phyloP scores from a whole-genome alignment of 768 basidiomycete species.

The Termitomyces sp. region DNA sequence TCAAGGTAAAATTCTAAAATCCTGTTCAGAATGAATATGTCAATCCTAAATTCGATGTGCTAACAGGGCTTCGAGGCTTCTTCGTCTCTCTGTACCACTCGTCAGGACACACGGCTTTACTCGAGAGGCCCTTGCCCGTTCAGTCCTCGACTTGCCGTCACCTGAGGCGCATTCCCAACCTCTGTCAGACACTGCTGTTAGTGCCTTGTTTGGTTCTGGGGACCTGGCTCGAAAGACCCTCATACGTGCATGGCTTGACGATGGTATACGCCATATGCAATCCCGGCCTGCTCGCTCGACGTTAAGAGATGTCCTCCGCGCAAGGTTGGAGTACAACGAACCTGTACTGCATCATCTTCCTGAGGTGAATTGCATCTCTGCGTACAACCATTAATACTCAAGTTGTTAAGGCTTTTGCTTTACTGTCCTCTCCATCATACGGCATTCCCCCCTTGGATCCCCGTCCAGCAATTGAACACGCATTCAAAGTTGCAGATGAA shows the following conservation, averaged over 20 bases:
- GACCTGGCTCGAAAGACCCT: constrained; percentile 61
- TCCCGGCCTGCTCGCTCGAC: constrained; percentile 18
- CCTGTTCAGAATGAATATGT: neutral
- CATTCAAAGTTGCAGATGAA: constrained; percentile 57
- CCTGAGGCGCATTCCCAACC: constrained; percentile 47
- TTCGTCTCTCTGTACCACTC: constrained; percentile 61
- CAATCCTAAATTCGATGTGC: neutral
- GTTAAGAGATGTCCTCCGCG: constrained; percentile 47
- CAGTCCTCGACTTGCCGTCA: constrained; percentile 50
- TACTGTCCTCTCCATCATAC: constrained; percentile 51
- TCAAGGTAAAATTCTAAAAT: constrained; percentile 10
- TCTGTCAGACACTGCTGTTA: constrained; percentile 65
- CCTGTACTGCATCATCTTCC: constrained; percentile 61
- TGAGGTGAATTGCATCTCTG: constrained; percentile 40
- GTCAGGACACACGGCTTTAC: constrained; percentile 70
- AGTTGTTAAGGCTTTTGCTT: constrained; percentile 62
- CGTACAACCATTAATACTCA: neutral
- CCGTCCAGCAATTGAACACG: constrained; percentile 55
- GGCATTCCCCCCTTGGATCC: constrained; percentile 53
- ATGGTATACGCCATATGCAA: constrained; percentile 53
- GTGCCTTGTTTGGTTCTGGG: constrained; percentile 68
- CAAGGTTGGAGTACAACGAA: constrained; percentile 61
- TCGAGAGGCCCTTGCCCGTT: constrained; percentile 59
- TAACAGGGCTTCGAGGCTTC: constrained; percentile 31
- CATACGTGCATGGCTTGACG: constrained; percentile 69